These are phyloP conservation scores for Parietaria judaica DNA, from an alignment of 306 rosid genomes.

Conservation along the genomic window DNA sequence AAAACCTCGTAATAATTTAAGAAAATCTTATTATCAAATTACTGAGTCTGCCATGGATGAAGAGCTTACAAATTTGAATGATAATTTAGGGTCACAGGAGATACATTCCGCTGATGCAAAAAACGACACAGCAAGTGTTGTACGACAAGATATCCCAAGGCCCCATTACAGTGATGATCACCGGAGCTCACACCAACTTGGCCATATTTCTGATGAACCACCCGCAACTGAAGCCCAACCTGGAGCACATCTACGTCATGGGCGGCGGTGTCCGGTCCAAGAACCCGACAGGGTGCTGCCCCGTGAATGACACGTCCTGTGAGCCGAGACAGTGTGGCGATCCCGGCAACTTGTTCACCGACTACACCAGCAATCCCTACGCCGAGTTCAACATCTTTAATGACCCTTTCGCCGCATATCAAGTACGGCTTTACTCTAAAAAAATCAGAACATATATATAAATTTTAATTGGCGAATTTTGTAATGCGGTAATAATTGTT, in stretches of 20 bases:
- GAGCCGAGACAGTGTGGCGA: conserved; percentile 72
- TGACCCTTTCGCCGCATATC: conserved; percentile 95
- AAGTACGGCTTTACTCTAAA: conserved; percentile 27
- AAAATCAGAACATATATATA: neutral
- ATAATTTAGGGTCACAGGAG: conserved; percentile 51
- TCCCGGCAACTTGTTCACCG: conserved; percentile 69
- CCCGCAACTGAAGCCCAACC: conserved; percentile 69
- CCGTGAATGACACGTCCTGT: conserved; percentile 47
- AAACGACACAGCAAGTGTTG: conserved; percentile 81
- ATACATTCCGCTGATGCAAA: conserved; percentile 59
- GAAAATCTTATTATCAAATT: too few relatives aligned
- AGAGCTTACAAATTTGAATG: too few relatives aligned
- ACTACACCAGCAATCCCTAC: conserved; percentile 62
- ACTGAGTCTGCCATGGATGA: too few relatives aligned
- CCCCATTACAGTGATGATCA: conserved; percentile 47
- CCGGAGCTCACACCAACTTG: conserved; percentile 76
- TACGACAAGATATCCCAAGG: conserved; percentile 69
- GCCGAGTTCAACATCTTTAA: conserved; percentile 83
- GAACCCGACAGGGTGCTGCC: conserved; percentile 89
- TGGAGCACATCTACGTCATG: conserved; percentile 77
- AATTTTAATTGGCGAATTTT: too few relatives aligned
- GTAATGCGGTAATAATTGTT: too few relatives aligned
- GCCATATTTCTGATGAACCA: conserved; percentile 78
- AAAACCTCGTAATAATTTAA: too few relatives aligned
- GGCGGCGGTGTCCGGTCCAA: conserved; percentile 86